These are phyloP conservation scores for Alloascoidea africana DNA, from an alignment of 805 yeast species.

Conservation along the genomic window DNA sequence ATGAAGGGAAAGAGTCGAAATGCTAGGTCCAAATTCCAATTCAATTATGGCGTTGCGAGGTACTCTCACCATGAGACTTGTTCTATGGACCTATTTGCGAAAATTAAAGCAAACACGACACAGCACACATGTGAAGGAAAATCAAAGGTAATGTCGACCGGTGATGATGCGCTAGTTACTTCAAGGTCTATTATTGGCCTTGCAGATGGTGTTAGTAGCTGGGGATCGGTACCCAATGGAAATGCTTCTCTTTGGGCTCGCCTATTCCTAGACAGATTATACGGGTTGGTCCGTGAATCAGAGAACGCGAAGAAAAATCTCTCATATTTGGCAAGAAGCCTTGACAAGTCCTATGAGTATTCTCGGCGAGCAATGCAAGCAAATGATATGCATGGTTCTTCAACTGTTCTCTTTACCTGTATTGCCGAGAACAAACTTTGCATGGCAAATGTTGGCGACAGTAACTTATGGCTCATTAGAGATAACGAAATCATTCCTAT, in stretches of 20 bases:
- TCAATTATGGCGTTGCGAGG: background rate
- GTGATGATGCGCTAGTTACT: conserved; percentile 6
- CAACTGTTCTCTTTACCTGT: conserved; percentile 7
- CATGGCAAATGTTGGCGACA: conserved; percentile 7
- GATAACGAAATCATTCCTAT: conserved; percentile 7
- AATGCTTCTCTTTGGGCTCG: conserved; percentile 8
- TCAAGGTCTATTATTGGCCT: conserved; percentile 6
- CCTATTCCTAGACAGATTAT: conserved; percentile 7
- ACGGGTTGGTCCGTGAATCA: conserved; percentile 1
- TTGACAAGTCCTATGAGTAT: conserved; percentile 6
- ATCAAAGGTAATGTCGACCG: conserved; percentile 4
- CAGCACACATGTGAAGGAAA: too few relatives aligned
- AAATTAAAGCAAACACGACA: background rate
- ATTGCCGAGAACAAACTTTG: conserved; percentile 7
- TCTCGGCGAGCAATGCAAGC: conserved; percentile 5
- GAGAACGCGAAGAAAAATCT: background rate
- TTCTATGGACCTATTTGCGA: background rate
- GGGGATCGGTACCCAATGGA: conserved; percentile 6
- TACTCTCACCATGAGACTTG: background rate
- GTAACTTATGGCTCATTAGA: conserved; percentile 7
- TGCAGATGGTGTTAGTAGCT: conserved; percentile 8
- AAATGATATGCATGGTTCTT: conserved; percentile 6
- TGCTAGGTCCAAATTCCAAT: too few relatives aligned
- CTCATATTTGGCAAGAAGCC: background rate
- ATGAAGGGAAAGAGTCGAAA: too few relatives aligned